Percentiles rank a stretch among this genome's conserved stretches.
Evolutionary conservation across 208 protist genomes (phyloP).

Genomic region (Acanthamoeba royreba): DNA sequence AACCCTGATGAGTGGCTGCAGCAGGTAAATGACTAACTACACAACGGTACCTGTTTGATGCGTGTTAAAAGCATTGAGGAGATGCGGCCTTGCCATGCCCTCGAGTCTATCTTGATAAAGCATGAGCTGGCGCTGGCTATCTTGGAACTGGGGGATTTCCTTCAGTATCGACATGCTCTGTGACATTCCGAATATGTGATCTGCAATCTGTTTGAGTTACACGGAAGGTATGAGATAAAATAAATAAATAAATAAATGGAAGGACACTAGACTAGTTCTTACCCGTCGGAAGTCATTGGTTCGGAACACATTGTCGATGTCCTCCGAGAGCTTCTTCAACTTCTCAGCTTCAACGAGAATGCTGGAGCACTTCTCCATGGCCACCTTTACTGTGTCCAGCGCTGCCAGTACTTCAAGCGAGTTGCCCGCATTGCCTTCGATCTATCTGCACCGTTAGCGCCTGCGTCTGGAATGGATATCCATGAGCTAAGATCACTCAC

Average conservation of each 20-base stretch:
- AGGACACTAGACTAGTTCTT: not conserved
- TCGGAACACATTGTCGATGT: not conserved
- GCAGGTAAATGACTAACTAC: not conserved
- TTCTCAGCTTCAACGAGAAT: not conserved
- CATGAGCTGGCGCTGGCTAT: not conserved
- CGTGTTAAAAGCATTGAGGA: not conserved
- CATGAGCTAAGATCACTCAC: not conserved
- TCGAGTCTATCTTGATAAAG: not conserved
- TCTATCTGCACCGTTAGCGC: not conserved
- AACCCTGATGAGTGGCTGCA: too few species aligned
- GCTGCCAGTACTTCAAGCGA: not conserved
- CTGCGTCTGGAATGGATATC: not conserved
- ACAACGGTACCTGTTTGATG: not conserved
- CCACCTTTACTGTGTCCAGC: not conserved
- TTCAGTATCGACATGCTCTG: not conserved
- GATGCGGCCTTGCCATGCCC: not conserved
- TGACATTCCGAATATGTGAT: not conserved
- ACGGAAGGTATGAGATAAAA: not conserved
- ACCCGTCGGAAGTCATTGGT: not conserved
- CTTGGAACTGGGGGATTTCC: slow-evolving; percentile 12
- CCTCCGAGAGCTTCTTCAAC: not conserved
- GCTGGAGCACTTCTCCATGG: slow-evolving; percentile 13
- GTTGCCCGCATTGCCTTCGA: not conserved
- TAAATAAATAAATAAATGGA: not conserved
- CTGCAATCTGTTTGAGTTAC: not conserved